Percentiles rank a stretch among this genome's conserved stretches.
Evolutionary conservation across 768 basidiomycete genomes (phyloP).

Genomic region (Collybia sp.): DNA sequence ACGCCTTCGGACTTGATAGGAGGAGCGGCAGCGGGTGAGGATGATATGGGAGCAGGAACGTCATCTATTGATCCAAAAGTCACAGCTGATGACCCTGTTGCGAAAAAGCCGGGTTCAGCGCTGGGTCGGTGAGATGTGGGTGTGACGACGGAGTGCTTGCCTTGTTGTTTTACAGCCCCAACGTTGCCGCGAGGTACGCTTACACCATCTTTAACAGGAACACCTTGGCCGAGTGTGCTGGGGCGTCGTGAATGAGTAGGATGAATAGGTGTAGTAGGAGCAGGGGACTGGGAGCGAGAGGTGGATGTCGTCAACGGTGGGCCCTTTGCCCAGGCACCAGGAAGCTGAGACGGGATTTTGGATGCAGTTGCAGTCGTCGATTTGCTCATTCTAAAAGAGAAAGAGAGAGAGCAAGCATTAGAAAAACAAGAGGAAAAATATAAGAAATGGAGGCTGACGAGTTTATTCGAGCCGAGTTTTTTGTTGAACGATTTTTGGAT

Average conservation of each 20-base stretch:
- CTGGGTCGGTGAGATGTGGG: conserved; percentile 8
- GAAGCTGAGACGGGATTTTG: conserved; percentile 71
- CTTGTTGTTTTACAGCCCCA: conserved; percentile 57
- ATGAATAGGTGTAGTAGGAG: conserved; percentile 45
- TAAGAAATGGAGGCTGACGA: conserved; percentile 28
- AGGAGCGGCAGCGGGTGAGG: conserved; percentile 71
- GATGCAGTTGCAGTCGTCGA: conserved; percentile 67
- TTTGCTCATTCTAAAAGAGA: conserved; percentile 82
- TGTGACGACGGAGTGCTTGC: conserved; percentile 1
- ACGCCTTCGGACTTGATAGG: conserved; percentile 66
- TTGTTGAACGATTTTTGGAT: conserved; percentile 28
- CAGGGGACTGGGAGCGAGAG: conserved; percentile 77
- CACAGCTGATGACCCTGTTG: conserved; percentile 53
- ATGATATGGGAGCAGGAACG: conserved; percentile 69
- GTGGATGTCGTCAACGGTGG: conserved; percentile 65
- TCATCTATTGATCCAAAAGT: conserved; percentile 93
- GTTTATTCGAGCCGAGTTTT: conserved; percentile 33
- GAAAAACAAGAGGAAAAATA: conserved; percentile 6
- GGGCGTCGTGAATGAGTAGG: conserved; percentile 74
- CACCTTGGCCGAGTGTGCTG: conserved; percentile 66
- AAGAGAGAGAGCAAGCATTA: conserved; percentile 11
- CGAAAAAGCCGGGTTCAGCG: conserved; percentile 1
- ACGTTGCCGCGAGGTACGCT: conserved; percentile 64
- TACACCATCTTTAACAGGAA: conserved; percentile 77
- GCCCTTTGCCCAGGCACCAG: conserved; percentile 86